Conservation (phyloP, 192 early-diverging fungal genomes). For the Funneliformis geosporum region DNA sequence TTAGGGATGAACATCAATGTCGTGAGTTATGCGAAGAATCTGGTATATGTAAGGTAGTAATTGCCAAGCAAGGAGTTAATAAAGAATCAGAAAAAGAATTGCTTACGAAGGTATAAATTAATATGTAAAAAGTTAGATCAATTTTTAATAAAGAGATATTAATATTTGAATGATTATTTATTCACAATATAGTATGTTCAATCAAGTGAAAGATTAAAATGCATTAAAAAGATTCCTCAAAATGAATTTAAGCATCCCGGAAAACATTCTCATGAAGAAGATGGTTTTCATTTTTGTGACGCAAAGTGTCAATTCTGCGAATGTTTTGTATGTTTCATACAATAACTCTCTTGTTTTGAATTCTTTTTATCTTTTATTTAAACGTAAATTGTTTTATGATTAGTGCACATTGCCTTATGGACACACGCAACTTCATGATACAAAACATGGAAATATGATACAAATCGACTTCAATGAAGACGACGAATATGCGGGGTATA, state of each 20-base stretch:
- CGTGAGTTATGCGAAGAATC: constrained; percentile 17
- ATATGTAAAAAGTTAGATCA: no score
- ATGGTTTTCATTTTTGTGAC: constrained; percentile 23
- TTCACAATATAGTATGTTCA: not conserved
- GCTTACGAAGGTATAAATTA: not conserved
- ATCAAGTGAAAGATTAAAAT: not conserved
- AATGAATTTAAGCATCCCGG: constrained; percentile 10
- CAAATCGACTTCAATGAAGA: constrained; percentile 12
- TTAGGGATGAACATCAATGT: constrained; percentile 35
- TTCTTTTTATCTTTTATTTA: not conserved
- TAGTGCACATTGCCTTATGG: constrained; percentile 22
- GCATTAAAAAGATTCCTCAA: constrained; percentile 25
- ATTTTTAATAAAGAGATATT: no score
- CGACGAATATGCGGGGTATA: constrained; percentile 19
- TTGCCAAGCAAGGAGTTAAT: constrained; percentile 9
- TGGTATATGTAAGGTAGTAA: constrained; percentile 29
- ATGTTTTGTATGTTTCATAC: constrained; percentile 20
- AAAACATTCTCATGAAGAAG: constrained; percentile 12
- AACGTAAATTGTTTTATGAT: not conserved
- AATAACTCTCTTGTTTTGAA: not conserved
- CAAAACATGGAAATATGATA: constrained; percentile 29
- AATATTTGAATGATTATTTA: no score
- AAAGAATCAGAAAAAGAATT: not conserved
- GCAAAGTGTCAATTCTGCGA: constrained; percentile 16
- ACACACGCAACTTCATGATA: constrained; percentile 1